A percentile compares a stretch with the other conserved stretches of the same genome.
These are phyloP conservation scores for Leccinum fallax DNA, from an alignment of 1,284 basidiomycete genomes.

Conservation along the genomic window DNA sequence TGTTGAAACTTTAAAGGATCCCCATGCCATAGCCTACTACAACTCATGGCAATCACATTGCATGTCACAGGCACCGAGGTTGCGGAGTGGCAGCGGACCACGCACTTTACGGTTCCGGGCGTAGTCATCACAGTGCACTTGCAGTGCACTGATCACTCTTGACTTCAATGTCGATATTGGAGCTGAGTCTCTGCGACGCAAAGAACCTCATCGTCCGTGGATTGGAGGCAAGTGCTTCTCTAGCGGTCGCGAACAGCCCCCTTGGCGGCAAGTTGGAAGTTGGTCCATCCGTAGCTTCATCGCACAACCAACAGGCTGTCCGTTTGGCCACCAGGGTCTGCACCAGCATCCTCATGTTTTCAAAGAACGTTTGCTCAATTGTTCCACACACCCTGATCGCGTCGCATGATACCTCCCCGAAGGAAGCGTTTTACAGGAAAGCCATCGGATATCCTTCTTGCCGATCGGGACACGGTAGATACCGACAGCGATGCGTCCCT, in stretches of 20 bases:
- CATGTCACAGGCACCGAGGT: neutral
- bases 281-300: conserved; percentile 2
- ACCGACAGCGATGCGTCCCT: conserved; percentile 93
- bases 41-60: neutral
- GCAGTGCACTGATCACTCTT: neutral
- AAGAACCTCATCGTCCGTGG: conserved; percentile 94
- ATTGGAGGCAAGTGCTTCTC: conserved; percentile 63
- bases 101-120: neutral
- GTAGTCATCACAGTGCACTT: no score
- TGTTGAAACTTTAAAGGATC: neutral
- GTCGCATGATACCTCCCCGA: conserved; percentile 5
- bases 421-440: conserved; percentile 91
- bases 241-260: neutral
- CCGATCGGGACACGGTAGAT: conserved; percentile 97
- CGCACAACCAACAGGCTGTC: conserved; percentile 59
- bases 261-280: neutral
- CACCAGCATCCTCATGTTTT: conserved; percentile 92
- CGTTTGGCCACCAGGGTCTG: conserved; percentile 80
- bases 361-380: conserved; percentile 81
- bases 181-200: conserved; percentile 91
- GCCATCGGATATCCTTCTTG: conserved; percentile 69
- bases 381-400: conserved; percentile 6
- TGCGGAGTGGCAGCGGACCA: neutral
- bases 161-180: conserved; percentile 69
- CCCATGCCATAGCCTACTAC: neutral